Conservation (phyloP, 805 yeast species). For the Starmerella etchellsii region DNA sequence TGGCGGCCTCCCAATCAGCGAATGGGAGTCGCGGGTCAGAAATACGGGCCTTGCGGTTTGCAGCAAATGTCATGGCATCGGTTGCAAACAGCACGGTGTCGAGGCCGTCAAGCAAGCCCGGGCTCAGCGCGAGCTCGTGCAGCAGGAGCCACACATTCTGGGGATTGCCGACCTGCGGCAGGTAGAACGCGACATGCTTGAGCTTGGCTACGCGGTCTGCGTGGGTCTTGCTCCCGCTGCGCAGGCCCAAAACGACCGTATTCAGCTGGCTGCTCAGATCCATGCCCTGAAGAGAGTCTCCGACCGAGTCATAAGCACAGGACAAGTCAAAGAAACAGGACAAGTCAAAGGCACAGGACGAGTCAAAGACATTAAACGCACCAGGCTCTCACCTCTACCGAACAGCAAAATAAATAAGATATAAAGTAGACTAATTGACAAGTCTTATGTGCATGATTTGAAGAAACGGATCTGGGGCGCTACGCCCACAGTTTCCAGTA, state of each 20-base stretch:
- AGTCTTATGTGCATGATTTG: too few species aligned
- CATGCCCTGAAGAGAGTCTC: background rate
- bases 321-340: too few species aligned
- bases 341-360: too few species aligned
- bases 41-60: conserved; percentile 13
- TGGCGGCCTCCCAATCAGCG: conserved; percentile 7
- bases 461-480: too few species aligned
- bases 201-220: conserved; percentile 6
- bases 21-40: conserved; percentile 18
- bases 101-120: conserved; percentile 4
- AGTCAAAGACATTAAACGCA: too few species aligned
- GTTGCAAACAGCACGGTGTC: conserved; percentile 4
- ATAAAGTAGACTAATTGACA: too few species aligned
- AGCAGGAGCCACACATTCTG: conserved; percentile 16
- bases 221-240: conserved; percentile 1
- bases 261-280: conserved; percentile 5
- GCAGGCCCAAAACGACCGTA: conserved; percentile 4
- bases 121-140: conserved; percentile 10
- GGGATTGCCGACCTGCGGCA: conserved; percentile 19
- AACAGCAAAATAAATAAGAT: too few species aligned
- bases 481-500: too few species aligned
- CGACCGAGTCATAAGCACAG: too few species aligned
- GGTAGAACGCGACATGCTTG: conserved; percentile 7
- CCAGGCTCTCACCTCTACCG: too few species aligned
- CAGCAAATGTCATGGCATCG: conserved; percentile 17